These are phyloP conservation scores for Reticulascus tulasneorum DNA, from an alignment of 2,329 filamentous ascomycete genomes.

Conservation along the genomic window DNA sequence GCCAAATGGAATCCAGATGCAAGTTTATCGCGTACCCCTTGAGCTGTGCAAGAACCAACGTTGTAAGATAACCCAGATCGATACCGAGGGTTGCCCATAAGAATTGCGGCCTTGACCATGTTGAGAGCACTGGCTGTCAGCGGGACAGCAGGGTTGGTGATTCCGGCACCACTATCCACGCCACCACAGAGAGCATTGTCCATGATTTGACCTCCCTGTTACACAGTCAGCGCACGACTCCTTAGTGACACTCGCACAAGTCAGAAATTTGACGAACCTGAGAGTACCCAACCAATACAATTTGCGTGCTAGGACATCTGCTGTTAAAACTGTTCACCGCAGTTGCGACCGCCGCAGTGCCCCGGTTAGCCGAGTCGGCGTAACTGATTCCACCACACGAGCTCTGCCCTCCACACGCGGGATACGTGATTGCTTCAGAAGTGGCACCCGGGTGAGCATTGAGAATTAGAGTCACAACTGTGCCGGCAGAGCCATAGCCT, in stretches of 20 bases:
- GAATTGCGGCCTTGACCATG: conserved; percentile 60
- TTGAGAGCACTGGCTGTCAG: conserved; percentile 43
- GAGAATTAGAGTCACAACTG: conserved; percentile 46
- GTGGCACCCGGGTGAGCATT: conserved; percentile 46
- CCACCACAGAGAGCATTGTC: conserved; percentile 63
- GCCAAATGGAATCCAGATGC: not conserved
- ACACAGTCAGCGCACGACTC: not conserved
- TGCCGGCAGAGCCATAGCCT: conserved; percentile 48
- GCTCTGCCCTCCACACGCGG: conserved; percentile 59
- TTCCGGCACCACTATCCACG: conserved; percentile 41
- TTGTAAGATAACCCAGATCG: conserved; percentile 52
- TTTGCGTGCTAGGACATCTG: conserved; percentile 51
- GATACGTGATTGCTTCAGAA: conserved; percentile 52
- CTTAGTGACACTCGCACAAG: not conserved
- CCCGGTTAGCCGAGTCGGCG: conserved; percentile 52
- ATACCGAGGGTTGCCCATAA: conserved; percentile 61
- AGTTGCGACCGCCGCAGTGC: conserved; percentile 53
- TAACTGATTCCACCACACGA: conserved; percentile 58
- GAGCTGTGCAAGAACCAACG: conserved; percentile 54
- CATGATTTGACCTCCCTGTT: conserved; percentile 58
- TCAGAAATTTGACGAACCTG: no score
- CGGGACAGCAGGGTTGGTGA: conserved; percentile 36
- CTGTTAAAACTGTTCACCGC: conserved; percentile 56
- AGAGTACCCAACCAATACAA: conserved; percentile 60
- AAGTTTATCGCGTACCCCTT: conserved; percentile 52